Conservation (phyloP, 352 stramenopile genomes). For the Pythium dissotocum region DNA sequence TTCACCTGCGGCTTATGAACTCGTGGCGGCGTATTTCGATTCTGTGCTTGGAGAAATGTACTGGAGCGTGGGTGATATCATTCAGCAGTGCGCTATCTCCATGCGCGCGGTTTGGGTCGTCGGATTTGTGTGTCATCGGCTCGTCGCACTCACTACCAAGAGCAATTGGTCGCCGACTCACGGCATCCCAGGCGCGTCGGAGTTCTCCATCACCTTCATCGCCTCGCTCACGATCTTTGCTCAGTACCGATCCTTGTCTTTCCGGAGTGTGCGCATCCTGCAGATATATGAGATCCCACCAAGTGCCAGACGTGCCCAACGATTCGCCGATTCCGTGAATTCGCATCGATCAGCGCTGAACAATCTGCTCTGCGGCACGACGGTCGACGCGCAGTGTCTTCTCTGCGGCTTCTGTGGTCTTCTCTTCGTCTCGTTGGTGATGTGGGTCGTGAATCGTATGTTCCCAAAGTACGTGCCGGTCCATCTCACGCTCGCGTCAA, state of each 20-base stretch:
- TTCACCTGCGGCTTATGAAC: slow-evolving; percentile 36
- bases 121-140: slow-evolving; percentile 31
- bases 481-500: not conserved
- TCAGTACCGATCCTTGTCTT: slow-evolving; percentile 21
- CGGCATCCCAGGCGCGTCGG: slow-evolving; percentile 33
- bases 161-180: slow-evolving; percentile 14
- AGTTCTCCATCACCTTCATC: slow-evolving; percentile 40
- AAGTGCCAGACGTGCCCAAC: not conserved
- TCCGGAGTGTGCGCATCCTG: not conserved
- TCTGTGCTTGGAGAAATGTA: too few species aligned
- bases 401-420: not conserved
- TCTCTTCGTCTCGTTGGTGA: not conserved
- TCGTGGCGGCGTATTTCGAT: slow-evolving; percentile 36
- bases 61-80: slow-evolving; percentile 28
- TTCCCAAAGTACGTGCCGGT: not conserved
- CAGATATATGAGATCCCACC: slow-evolving; percentile 4
- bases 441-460: not conserved
- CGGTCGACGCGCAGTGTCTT: slow-evolving; percentile 17
- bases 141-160: not conserved
- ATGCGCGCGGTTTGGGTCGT: slow-evolving; percentile 53
- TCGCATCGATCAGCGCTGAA: too few species aligned
- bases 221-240: slow-evolving; percentile 36
- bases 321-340: too few species aligned
- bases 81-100: slow-evolving; percentile 36
- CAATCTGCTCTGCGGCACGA: slow-evolving; percentile 11